Percentiles rank a stretch among this genome's conserved stretches.
These are phyloP conservation scores for Aquilaria sinensis DNA, from an alignment of 345 rosid species.

Conservation along the genomic window DNA sequence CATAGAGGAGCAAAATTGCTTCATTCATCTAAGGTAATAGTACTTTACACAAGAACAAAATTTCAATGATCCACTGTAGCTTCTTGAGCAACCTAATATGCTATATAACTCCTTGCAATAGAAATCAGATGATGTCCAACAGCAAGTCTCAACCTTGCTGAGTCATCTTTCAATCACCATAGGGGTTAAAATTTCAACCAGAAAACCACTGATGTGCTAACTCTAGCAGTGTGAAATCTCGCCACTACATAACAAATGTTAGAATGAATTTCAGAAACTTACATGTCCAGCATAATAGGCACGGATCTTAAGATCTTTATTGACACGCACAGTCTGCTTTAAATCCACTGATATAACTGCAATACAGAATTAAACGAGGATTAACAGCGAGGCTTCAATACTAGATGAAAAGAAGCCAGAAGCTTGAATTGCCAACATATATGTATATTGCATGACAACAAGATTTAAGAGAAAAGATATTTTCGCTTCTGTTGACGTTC, in stretches of 20 bases:
- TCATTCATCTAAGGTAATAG: not conserved
- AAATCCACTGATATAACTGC: constrained; percentile 83
- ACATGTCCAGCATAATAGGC: constrained; percentile 98
- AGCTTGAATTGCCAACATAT: not conserved
- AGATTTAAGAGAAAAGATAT: not conserved
- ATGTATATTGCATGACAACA: not conserved
- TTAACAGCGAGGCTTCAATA: not conserved
- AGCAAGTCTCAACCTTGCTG: not conserved
- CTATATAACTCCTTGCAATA: not conserved
- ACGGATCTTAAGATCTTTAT: constrained; percentile 81
- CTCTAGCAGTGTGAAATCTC: constrained; percentile 3
- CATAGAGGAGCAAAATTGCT: not conserved
- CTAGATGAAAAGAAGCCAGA: not conserved
- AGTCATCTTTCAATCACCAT: too few relatives aligned
- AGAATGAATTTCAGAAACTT: constrained; percentile 24
- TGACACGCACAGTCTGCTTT: constrained; percentile 91
- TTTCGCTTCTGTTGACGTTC: not conserved
- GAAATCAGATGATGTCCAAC: constrained; percentile 3
- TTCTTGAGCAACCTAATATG: not conserved
- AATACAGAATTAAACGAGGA: constrained; percentile 10
- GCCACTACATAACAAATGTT: constrained; percentile 1
- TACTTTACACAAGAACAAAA: too few relatives aligned
- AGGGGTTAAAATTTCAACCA: not conserved
- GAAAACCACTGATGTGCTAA: not conserved
- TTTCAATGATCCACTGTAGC: not conserved